Conservation (phyloP, 75 land plant species). For the Selaginella moellendorffii region DNA sequence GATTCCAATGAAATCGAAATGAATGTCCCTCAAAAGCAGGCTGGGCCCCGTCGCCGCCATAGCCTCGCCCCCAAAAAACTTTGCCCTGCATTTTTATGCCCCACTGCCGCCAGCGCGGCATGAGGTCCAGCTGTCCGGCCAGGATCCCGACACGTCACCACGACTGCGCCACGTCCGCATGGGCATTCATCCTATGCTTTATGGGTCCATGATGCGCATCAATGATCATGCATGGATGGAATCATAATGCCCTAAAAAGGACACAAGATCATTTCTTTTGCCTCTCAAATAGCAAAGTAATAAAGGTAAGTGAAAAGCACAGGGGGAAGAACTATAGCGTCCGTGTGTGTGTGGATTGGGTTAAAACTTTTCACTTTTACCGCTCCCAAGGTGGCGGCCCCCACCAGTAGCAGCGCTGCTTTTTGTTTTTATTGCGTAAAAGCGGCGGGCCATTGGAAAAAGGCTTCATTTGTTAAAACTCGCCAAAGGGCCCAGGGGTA, state of each 20-base stretch:
- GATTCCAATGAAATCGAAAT: too few relatives aligned
- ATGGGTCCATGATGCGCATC: not conserved
- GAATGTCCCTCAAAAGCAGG: not conserved
- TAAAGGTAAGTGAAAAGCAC: too few relatives aligned
- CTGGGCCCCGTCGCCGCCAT: not conserved
- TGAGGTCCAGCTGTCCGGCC: not conserved
- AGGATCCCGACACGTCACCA: not conserved
- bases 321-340: too few relatives aligned
- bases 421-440: conserved; percentile 1
- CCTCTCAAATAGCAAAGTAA: not conserved
- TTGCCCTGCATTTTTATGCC: not conserved
- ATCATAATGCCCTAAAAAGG: not conserved
- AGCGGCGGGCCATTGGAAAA: not conserved
- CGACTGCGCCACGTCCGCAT: too few relatives aligned
- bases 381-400: not conserved
- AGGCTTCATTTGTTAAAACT: not conserved
- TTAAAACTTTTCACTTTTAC: not conserved
- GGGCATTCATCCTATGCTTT: not conserved
- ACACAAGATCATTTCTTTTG: not conserved
- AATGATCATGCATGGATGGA: not conserved
- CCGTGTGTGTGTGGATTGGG: not conserved
- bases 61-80: not conserved
- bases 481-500: too few relatives aligned
- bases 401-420: not conserved
- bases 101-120: not conserved